Percentiles rank a stretch among this genome's conserved stretches.
Evolutionary conservation across 1,284 basidiomycete species (phyloP).

Genomic region (Sanghuangporus weigelae): DNA sequence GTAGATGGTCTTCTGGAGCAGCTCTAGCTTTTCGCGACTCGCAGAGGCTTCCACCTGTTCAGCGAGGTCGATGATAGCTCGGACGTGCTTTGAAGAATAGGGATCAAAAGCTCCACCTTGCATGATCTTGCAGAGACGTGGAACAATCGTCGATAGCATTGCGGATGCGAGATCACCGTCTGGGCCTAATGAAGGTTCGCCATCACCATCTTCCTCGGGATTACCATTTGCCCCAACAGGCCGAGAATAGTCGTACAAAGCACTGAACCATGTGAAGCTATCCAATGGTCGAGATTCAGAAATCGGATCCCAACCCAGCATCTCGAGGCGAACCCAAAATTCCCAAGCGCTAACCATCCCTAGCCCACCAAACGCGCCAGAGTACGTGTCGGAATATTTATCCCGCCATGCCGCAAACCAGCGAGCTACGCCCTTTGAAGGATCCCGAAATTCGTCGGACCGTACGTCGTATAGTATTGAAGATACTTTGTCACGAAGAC

Average conservation of each 20-base stretch:
- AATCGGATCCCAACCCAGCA: conserved; percentile 79
- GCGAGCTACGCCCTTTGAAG: conserved; percentile 61
- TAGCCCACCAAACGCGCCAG: conserved; percentile 85
- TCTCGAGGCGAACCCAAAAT: conserved; percentile 88
- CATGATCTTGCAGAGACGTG: conserved; percentile 66
- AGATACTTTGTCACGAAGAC: conserved; percentile 47
- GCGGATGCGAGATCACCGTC: conserved; percentile 87
- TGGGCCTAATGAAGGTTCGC: conserved; percentile 59
- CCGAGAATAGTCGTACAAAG: conserved; percentile 74
- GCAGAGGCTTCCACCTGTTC: conserved; percentile 81
- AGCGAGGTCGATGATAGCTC: conserved; percentile 63
- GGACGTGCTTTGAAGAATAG: conserved; percentile 67
- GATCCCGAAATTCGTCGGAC: conserved; percentile 82
- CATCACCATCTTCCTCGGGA: conserved; percentile 37
- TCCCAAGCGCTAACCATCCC: conserved; percentile 92
- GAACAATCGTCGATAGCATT: conserved; percentile 84
- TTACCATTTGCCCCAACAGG: conserved; percentile 28
- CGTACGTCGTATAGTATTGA: conserved; percentile 79
- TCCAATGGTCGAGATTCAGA: conserved; percentile 60
- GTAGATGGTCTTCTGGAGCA: conserved; percentile 61
- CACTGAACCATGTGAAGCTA: conserved; percentile 78
- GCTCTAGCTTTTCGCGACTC: conserved; percentile 69
- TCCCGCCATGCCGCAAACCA: conserved; percentile 81
- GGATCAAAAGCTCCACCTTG: conserved; percentile 77
- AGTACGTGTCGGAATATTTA: conserved; percentile 76